A percentile compares a stretch with the other conserved stretches of the same genome.
Evolutionary conservation across 495 filamentous ascomycete species (phyloP).

Genomic region (Neurospora sp.): DNA sequence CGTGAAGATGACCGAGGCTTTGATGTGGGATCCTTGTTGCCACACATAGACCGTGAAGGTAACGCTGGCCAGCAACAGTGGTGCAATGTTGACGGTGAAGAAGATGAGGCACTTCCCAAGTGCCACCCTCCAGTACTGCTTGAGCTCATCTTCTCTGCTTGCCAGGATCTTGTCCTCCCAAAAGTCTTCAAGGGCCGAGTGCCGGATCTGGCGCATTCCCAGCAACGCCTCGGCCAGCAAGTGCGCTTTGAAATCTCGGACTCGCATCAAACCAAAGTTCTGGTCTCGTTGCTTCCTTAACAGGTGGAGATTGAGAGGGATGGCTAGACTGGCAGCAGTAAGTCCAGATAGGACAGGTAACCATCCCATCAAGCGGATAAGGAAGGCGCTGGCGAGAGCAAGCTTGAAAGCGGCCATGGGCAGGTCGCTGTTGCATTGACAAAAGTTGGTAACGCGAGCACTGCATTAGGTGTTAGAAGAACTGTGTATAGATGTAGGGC

Average conservation of each 20-base stretch:
- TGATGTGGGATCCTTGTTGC: constrained; percentile 11
- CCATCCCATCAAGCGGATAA: constrained; percentile 56
- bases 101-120: constrained; percentile 39
- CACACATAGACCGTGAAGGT: constrained; percentile 49
- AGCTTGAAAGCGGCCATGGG: constrained; percentile 42
- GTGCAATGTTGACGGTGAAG: constrained; percentile 49
- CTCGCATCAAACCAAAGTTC: constrained; percentile 57
- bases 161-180: constrained; percentile 56
- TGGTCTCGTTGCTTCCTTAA: constrained; percentile 46
- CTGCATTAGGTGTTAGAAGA: constrained; percentile 26
- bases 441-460: constrained; percentile 53
- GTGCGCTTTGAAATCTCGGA: constrained; percentile 55
- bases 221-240: constrained; percentile 61
- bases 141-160: constrained; percentile 50
- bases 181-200: constrained; percentile 55
- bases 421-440: constrained; percentile 47
- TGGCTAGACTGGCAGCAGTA: constrained; percentile 38
- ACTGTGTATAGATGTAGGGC: constrained; percentile 1
- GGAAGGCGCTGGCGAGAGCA: constrained; percentile 44
- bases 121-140: constrained; percentile 46
- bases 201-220: constrained; percentile 69
- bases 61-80: constrained; percentile 52
- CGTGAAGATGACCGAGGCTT: constrained; percentile 20
- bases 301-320: constrained; percentile 48
- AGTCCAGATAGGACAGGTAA: constrained; percentile 50